Conservation (phyloP, 106 monocot species). For the Gastrodia elata region DNA sequence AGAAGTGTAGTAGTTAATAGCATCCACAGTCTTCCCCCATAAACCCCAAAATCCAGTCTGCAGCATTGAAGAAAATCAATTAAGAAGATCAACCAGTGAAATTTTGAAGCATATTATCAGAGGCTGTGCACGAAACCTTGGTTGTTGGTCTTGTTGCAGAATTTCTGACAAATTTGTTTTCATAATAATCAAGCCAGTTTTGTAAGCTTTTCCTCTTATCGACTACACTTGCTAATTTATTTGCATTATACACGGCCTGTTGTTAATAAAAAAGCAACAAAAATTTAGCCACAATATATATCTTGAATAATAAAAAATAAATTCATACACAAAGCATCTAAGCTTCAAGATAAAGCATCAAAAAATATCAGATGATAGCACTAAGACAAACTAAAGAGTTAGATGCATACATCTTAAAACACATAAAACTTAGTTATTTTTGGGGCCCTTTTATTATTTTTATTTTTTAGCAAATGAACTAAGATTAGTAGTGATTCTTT, state of each 20-base stretch:
- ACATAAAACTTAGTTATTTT: too few species aligned
- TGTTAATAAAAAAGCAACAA: not conserved
- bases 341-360: not conserved
- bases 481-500: too few species aligned
- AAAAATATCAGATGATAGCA: too few species aligned
- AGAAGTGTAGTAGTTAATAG: slow-evolving; percentile 47
- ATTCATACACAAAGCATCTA: not conserved
- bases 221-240: slow-evolving; percentile 50
- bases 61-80: slow-evolving; percentile 4
- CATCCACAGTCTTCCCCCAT: slow-evolving; percentile 66
- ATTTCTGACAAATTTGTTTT: slow-evolving; percentile 47
- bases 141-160: slow-evolving; percentile 47
- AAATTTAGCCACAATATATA: not conserved
- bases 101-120: not conserved
- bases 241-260: slow-evolving; percentile 76
- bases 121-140: slow-evolving; percentile 29
- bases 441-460: too few species aligned
- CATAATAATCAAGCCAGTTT: slow-evolving; percentile 76
- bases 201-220: slow-evolving; percentile 55
- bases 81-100: not conserved
- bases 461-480: too few species aligned
- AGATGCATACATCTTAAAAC: too few species aligned
- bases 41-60: slow-evolving; percentile 81
- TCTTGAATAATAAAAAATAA: not conserved
- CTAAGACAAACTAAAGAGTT: too few species aligned